Evolutionary conservation across 2,329 filamentous ascomycete genomes (phyloP), one percentile per base, ranked within the genome.

Genomic region (Pseudocercospora fuligena): DNA sequence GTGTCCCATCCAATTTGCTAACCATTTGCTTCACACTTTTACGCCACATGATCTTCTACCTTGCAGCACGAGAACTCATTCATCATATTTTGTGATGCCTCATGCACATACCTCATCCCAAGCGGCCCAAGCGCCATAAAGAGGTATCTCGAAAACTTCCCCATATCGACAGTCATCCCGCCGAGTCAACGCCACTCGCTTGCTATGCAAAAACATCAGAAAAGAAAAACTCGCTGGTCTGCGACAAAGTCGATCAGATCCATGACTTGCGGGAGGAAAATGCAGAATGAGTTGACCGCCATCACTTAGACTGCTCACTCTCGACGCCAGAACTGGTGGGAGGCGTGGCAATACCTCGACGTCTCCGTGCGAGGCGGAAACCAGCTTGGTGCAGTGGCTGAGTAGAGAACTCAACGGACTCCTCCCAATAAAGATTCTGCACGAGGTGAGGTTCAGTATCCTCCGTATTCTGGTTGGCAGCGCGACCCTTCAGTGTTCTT

Each of bases 381-480:
- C 80, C 81, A 9, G 78, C 79, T 46, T 77, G 76, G 31, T 73
- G 6, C 79, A 73, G 7, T 70, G 51, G 51, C 23, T 31, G 23
- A 12, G 27, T 59, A 8, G 78, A 80, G 14, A 72, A 63, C 64
- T 79, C 78, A 3, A 81, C 78, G 21, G 73, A 73, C 65, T 83
- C 81, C 21, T 73, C 71, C 70, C 72, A 74, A 61, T 73, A 74
- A 21, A 78, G 74, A 36, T 75, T 73, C 53, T 72, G 69, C 11
- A 70, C 58, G 5, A 70, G 56, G 27, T 64, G 65, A 14, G 60
- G 27, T 27, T 69, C 67, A 12, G 43, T 23, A 25, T 51, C 56
- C 19, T 66, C 68, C 5, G 65, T 66, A 7, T 54, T 53, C 9
- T 63, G 66, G 27, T 40, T 66, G 14, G 66, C 60, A 25, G 63